A percentile compares a stretch with the other conserved stretches of the same genome.
Conservation (phyloP, 2,329 filamentous ascomycete species). For the Diaporthe helianthi region DNA sequence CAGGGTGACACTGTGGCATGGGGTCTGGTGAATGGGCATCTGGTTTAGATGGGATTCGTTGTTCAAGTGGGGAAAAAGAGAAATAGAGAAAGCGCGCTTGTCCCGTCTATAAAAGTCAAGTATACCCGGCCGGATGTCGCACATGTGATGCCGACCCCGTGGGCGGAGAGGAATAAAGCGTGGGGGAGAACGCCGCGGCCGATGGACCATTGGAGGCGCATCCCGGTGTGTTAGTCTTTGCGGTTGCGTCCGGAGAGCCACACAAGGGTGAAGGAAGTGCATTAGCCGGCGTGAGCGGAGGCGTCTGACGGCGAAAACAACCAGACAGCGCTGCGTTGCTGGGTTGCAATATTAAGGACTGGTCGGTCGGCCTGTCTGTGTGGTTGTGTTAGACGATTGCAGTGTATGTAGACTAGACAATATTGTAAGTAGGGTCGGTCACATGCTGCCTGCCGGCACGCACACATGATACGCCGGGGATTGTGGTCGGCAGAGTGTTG, state of each 20-base stretch:
- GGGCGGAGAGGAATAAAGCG: background rate
- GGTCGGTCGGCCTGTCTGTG: background rate
- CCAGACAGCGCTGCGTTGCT: background rate
- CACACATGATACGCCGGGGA: constrained; percentile 1
- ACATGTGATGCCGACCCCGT: background rate
- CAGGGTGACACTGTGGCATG: background rate
- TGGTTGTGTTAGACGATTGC: background rate
- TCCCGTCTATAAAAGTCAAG: background rate
- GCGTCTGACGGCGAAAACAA: background rate
- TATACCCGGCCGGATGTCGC: background rate
- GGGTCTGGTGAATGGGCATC: background rate
- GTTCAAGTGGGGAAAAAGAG: background rate
- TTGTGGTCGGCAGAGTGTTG: background rate
- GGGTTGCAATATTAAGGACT: background rate
- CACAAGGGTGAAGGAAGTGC: background rate
- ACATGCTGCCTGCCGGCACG: background rate
- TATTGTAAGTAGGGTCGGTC: background rate
- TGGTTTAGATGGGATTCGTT: background rate
- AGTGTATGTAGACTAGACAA: too few relatives aligned
- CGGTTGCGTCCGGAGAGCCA: background rate
- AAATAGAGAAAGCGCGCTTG: background rate
- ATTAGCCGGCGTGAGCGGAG: constrained; percentile 6
- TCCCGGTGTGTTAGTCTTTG: background rate
- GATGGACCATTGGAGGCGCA: background rate
- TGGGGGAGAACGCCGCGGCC: background rate